These are phyloP conservation scores for Didymella segeticola DNA, from an alignment of 2,329 filamentous ascomycete genomes.

Conservation along the genomic window DNA sequence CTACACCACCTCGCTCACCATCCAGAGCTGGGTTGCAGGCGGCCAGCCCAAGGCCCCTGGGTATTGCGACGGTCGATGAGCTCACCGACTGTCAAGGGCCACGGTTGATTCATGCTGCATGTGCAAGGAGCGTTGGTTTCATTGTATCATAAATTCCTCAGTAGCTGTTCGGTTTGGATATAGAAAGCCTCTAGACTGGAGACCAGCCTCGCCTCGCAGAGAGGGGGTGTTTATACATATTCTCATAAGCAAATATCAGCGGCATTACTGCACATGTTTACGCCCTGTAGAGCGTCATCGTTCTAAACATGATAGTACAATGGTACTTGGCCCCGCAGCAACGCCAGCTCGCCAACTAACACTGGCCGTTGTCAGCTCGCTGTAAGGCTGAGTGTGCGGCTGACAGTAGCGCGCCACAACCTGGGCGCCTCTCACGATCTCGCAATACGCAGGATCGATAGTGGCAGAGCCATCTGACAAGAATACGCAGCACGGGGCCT, in stretches of 20 bases:
- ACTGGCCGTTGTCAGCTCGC: not conserved
- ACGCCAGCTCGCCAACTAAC: not conserved
- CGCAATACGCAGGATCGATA: no score
- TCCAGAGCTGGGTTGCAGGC: slow-evolving; percentile 82
- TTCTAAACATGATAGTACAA: not conserved
- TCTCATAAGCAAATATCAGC: not conserved
- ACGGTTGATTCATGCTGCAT: not conserved
- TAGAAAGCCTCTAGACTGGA: slow-evolving; percentile 7
- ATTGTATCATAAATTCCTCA: slow-evolving; percentile 7
- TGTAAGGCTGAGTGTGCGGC: slow-evolving; percentile 16
- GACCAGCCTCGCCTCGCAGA: not conserved
- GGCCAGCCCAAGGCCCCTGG: slow-evolving; percentile 61
- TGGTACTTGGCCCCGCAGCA: not conserved
- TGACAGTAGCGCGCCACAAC: slow-evolving; percentile 15
- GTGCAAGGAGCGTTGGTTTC: slow-evolving; percentile 10
- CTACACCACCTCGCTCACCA: slow-evolving; percentile 87
- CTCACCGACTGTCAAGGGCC: not conserved
- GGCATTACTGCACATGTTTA: not conserved
- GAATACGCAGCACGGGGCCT: no score
- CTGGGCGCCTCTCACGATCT: slow-evolving; percentile 3
- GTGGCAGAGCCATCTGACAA: slow-evolving; percentile 6
- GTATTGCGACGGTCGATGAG: slow-evolving; percentile 63
- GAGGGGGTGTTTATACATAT: not conserved
- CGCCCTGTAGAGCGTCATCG: not conserved
- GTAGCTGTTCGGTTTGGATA: not conserved